Percentiles rank a stretch among this genome's conserved stretches.
Evolutionary conservation across 495 filamentous ascomycete species (phyloP).

Genomic region (Aspergillus indologenus): DNA sequence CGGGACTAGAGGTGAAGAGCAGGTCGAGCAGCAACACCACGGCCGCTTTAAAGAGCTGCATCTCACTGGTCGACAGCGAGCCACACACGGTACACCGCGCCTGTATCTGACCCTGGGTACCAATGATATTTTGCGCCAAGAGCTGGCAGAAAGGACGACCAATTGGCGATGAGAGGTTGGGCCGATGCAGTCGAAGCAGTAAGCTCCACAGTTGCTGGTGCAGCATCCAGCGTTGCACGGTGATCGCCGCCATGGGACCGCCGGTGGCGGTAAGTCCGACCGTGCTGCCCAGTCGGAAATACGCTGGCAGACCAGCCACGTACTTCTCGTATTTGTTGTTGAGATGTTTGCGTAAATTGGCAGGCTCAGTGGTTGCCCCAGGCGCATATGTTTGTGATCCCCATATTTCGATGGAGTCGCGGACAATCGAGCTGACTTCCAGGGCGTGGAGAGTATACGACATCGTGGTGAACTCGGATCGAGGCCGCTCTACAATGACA

Average conservation of each 20-base stretch:
- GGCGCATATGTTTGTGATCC: neutral
- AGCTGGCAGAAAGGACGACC: slow-evolving; percentile 21
- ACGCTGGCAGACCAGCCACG: slow-evolving; percentile 20
- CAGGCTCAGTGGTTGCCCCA: neutral
- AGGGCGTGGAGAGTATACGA: slow-evolving; percentile 28
- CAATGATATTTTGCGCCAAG: slow-evolving; percentile 31
- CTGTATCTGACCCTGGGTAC: slow-evolving; percentile 21
- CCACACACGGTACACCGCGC: slow-evolving; percentile 26
- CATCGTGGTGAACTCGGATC: slow-evolving; percentile 31
- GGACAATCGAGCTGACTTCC: slow-evolving; percentile 21
- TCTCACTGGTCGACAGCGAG: slow-evolving; percentile 19
- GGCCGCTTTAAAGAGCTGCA: slow-evolving; percentile 25
- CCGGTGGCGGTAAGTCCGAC: slow-evolving; percentile 21
- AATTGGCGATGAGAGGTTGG: slow-evolving; percentile 15
- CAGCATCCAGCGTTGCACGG: slow-evolving; percentile 31
- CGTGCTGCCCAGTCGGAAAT: slow-evolving; percentile 27
- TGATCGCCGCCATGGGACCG: slow-evolving; percentile 23
- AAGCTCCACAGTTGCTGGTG: slow-evolving; percentile 35
- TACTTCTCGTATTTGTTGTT: slow-evolving; percentile 21
- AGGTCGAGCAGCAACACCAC: slow-evolving; percentile 19
- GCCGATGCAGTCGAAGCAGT: slow-evolving; percentile 27
- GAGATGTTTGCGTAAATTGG: neutral
- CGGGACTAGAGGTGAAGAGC: slow-evolving; percentile 14
- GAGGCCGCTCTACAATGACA: slow-evolving; percentile 23
- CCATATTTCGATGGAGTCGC: slow-evolving; percentile 23